Evolutionary conservation across 2,329 filamentous ascomycete genomes (phyloP), one percentile per base, ranked within the genome.

Genomic region (Thelonectria discophora): DNA sequence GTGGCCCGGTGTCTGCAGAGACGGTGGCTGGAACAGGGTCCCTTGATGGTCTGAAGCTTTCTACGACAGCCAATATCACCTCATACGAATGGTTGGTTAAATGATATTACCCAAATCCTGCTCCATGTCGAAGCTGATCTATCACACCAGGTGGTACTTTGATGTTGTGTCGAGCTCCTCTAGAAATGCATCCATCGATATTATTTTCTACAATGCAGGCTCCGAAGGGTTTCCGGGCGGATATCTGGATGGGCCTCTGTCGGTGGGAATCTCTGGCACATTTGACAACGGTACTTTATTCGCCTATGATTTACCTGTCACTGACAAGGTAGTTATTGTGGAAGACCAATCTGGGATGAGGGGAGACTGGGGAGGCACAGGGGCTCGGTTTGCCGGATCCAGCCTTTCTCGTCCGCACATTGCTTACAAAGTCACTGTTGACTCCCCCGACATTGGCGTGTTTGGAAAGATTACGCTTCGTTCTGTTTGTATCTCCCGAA

Each of bases 81-180:
- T 42, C 34, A 10, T 52, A 52, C 8, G 49, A 52, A 52, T 52
- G 49, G 49, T 43, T 27, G 42, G 49, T 20, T n/a, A n/a, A n/a
- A n/a, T n/a, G n/a, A n/a, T n/a, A n/a, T n/a, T n/a, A n/a, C n/a
- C n/a, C n/a, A n/a, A n/a, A n/a, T n/a, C n/a, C n/a, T 3, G 27
- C 10, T 2, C 34, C 6, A 7, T 6, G 11, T 11, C 49, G 10
- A 13, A 5, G 27, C 49, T 52, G n/a, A 52, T 9, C 7, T n/a
- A 10, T 21, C 27, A 30, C 5, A 17, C 4, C 24, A 52, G 49
- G 49, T 43, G 49, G 49, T 52, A 52, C 27, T 52, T 52, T 32
- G 49, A 52, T 12, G 49, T 20, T 18, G 49, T 52, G 13, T 52
- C 49, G 2, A 52, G 18, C 27, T 43, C 18, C 15, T 43, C 49